phyloP scores from a whole-genome alignment of 2,329 filamentous ascomycete genomes.

The Trichoderma sp. region DNA sequence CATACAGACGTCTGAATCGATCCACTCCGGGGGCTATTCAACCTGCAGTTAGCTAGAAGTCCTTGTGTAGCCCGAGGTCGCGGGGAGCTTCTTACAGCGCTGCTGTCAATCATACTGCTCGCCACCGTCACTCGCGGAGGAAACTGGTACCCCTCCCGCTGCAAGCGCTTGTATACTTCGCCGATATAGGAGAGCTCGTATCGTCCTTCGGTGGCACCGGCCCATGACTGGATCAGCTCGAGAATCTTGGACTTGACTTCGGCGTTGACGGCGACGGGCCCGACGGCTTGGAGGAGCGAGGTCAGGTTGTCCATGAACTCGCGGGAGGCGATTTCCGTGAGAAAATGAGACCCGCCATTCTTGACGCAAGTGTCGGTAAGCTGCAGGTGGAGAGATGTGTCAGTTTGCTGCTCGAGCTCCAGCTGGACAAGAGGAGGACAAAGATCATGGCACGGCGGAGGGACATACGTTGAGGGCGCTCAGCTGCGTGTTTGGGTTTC shows the following conservation, averaged over 20 bases:
- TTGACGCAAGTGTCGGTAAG: conserved; percentile 98
- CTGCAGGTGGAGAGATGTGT: conserved; percentile 47
- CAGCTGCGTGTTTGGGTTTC: conserved; percentile 95
- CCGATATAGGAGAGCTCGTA: conserved; percentile 82
- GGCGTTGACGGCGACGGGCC: conserved; percentile 72
- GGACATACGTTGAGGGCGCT: conserved; percentile 80
- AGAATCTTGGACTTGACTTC: conserved; percentile 90
- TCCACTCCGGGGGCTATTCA: conserved; percentile 87
- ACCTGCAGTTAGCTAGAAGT: conserved; percentile 24
- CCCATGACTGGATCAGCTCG: conserved; percentile 92
- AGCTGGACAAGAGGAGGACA: neutral
- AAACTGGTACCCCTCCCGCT: conserved; percentile 84
- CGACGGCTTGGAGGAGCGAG: conserved; percentile 82
- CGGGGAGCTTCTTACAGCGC: conserved; percentile 64
- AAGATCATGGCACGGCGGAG: neutral
- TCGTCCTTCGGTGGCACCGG: conserved; percentile 81
- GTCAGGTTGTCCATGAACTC: conserved; percentile 98
- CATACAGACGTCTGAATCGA: conserved; percentile 98
- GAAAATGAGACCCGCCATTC: conserved; percentile 94
- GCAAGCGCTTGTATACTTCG: conserved; percentile 81
- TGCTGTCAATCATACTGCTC: conserved; percentile 98
- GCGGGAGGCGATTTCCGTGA: conserved; percentile 89
- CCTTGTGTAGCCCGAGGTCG: neutral
- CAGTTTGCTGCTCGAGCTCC: neutral
- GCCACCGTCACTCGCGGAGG: conserved; percentile 83